A percentile compares a stretch with the other conserved stretches of the same genome.
These are phyloP conservation scores for Lasiosphaeria miniovina DNA, from an alignment of 495 filamentous ascomycete genomes.

Conservation along the genomic window DNA sequence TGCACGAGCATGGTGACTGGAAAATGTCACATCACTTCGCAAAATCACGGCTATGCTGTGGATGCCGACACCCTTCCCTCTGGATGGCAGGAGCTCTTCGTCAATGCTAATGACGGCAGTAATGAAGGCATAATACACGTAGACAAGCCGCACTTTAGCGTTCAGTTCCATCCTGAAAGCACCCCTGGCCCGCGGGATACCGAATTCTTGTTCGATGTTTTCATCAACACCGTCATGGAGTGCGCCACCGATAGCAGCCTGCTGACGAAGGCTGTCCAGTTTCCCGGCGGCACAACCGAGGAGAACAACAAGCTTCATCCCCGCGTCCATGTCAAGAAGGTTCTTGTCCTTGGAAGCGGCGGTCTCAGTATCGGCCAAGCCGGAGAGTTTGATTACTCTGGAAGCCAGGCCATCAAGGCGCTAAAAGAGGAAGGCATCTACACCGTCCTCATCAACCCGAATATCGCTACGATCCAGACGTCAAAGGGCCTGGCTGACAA, in stretches of 20 bases:
- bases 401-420: conserved; percentile 90
- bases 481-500: conserved; percentile 96
- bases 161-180: conserved; percentile 98
- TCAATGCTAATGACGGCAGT: conserved; percentile 96
- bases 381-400: conserved; percentile 98
- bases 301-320: conserved; percentile 76
- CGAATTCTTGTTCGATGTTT: conserved; percentile 94
- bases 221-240: conserved; percentile 77
- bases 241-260: conserved; percentile 57
- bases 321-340: conserved; percentile 83
- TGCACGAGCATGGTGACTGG: conserved; percentile 93
- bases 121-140: conserved; percentile 94
- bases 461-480: conserved; percentile 98
- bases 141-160: conserved; percentile 88
- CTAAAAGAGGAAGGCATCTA: conserved; percentile 93
- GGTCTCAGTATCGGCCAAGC: conserved; percentile 95
- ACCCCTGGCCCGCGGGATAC: conserved; percentile 95
- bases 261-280: conserved; percentile 67
- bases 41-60: conserved; percentile 95
- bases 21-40: conserved; percentile 96
- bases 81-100: conserved; percentile 88
- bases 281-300: conserved; percentile 76
- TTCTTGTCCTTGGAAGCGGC: conserved; percentile 87
- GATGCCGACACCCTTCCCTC: conserved; percentile 69
- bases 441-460: conserved; percentile 95